Evolutionary conservation across 108 stramenopile species (phyloP), one percentile per base, ranked within the genome.

Genomic region (Fragilaria crotonensis): DNA sequence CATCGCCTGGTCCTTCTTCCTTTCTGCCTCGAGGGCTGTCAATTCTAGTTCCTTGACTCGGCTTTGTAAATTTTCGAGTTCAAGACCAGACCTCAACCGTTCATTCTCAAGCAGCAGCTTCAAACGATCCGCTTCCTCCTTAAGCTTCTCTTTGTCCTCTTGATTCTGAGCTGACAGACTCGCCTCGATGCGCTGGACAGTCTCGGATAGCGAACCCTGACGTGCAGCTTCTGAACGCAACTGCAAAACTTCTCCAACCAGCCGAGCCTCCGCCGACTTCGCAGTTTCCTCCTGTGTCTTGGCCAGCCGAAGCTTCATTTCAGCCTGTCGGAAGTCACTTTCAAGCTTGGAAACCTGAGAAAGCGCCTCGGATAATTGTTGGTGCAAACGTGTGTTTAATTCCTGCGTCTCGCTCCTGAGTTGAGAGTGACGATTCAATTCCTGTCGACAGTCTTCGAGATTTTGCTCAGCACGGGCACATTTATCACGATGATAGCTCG

Each of bases 161-260:
- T 76, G 77, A 46, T 66, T 72, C 63, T 78, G 81, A 17, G 85
- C 72, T 5, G 73, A 55, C 27, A 94, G 70, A 25, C 77, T 81
- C 0, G 84, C 75, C 57, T 94, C 89, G 52, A 94, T 89, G 14
- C 85, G 74, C 50, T 89, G 83, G 25, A 94, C 67, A 1, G 80
- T 73, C 28, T 87, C 73, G 7, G 83, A 62, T 26, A 94, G 60
- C 44, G 84, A 54, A 33, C 77, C 93, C 55, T 89, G 81, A 41
- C 75, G 44, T 14, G 84, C 61, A 58, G 87, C 58, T 54, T 94
- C 93, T 22, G 52, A 58, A 31, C 89, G 78, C 23, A 94, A 72
- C 23, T 76, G 71, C 20, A 57, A 60, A 1, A 69, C 58, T 33
- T 93, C 85, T 11, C 80, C 64, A 18, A 64, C 45, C 9, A 82